phyloP scores from a whole-genome alignment of 2,329 filamentous ascomycete genomes.

The Colletotrichum lupini region DNA sequence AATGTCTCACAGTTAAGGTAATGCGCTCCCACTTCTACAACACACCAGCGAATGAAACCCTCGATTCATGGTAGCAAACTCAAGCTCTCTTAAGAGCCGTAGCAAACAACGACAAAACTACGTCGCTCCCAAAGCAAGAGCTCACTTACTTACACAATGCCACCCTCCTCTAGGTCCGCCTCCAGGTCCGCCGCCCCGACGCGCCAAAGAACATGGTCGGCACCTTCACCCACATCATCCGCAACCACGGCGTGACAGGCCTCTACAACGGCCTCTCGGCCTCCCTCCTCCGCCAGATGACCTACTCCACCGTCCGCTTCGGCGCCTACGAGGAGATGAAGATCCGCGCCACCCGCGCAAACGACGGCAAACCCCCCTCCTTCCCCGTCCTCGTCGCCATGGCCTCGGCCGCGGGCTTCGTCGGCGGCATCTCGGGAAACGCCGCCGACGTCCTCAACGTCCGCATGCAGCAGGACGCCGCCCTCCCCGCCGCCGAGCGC shows the following conservation, averaged over 20 bases:
- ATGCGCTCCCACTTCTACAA: not conserved
- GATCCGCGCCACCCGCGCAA: slow-evolving; percentile 64
- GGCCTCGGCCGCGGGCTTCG: slow-evolving; percentile 84
- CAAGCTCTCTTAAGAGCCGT: not conserved
- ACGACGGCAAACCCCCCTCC: slow-evolving; percentile 61
- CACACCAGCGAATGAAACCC: not conserved
- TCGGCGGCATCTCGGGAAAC: slow-evolving; percentile 92
- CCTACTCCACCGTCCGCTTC: slow-evolving; percentile 96
- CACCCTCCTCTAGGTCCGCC: slow-evolving; percentile 71
- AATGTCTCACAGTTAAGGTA: slow-evolving; percentile 62
- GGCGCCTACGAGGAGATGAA: slow-evolving; percentile 97
- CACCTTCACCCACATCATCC: slow-evolving; percentile 86
- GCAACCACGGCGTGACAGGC: slow-evolving; percentile 79
- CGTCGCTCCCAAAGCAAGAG: not conserved
- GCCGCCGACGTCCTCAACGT: slow-evolving; percentile 97
- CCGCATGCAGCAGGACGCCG: slow-evolving; percentile 94
- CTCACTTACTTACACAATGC: slow-evolving; percentile 3
- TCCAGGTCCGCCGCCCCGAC: slow-evolving; percentile 84
- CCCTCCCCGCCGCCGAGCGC: slow-evolving; percentile 77
- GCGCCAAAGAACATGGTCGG: slow-evolving; percentile 84
- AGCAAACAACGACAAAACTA: not conserved
- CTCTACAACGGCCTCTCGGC: slow-evolving; percentile 94
- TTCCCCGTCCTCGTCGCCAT: slow-evolving; percentile 85
- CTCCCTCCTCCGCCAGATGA: slow-evolving; percentile 91
- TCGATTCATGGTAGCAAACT: not conserved